Conservation (phyloP, 176 grass and related monocot genomes). For the Oryza glumipatula region DNA sequence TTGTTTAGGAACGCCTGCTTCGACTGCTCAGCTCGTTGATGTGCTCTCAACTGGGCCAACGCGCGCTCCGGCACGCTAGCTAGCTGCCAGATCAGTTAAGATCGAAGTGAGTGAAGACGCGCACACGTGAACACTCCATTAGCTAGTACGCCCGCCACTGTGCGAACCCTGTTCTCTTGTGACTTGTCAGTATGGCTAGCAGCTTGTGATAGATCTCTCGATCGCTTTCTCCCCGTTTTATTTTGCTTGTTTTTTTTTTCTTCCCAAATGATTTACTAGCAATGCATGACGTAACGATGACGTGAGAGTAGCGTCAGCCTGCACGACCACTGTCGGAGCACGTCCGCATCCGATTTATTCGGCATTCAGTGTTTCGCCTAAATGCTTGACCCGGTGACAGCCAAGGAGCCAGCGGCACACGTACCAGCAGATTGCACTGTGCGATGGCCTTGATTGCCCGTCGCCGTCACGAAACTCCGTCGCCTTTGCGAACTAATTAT, state of each 20-base stretch:
- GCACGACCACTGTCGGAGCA: constrained; percentile 37
- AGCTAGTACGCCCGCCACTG: not conserved
- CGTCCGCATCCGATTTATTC: constrained; percentile 30
- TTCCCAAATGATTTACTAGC: not conserved
- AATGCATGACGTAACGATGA: constrained; percentile 9
- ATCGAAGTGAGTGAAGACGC: constrained; percentile 9
- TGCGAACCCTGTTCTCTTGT: not conserved
- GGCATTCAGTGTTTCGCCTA: constrained; percentile 38
- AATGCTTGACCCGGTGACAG: constrained; percentile 38
- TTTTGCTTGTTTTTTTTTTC: not conserved
- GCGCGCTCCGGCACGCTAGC: not conserved
- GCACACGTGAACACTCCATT: constrained; percentile 30
- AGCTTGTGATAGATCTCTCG: not conserved
- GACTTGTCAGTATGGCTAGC: not conserved
- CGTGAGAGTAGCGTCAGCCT: constrained; percentile 37
- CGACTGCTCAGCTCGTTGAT: not conserved
- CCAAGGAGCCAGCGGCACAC: not conserved
- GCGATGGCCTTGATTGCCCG: not conserved
- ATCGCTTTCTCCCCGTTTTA: not conserved
- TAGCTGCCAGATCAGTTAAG: not conserved
- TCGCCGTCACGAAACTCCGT: constrained; percentile 14
- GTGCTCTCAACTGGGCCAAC: not conserved
- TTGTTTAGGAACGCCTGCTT: not conserved
- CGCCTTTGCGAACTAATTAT: constrained; percentile 22
- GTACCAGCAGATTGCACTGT: not conserved